Conservation (phyloP, 1,284 basidiomycete genomes). For the Schizophyllum amplum region DNA sequence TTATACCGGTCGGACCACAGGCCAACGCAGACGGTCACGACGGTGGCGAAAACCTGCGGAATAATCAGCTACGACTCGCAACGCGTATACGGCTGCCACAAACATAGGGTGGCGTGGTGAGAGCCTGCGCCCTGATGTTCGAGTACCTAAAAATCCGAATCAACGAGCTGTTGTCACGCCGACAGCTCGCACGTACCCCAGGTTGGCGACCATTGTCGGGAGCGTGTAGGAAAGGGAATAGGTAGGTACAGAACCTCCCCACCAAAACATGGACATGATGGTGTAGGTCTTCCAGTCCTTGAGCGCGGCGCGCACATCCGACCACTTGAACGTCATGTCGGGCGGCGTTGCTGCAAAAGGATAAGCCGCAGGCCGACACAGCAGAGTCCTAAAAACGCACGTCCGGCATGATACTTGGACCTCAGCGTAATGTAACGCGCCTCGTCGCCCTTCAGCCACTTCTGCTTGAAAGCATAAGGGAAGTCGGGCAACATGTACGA, state of each 20-base stretch:
- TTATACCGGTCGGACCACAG: constrained; percentile 5
- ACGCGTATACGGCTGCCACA: background rate
- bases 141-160: background rate
- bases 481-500: constrained; percentile 2
- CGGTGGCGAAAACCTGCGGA: constrained; percentile 4
- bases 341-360: background rate
- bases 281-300: constrained; percentile 10
- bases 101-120: constrained; percentile 8
- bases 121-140: constrained; percentile 7
- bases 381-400: background rate
- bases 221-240: constrained; percentile 7
- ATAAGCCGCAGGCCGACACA: background rate
- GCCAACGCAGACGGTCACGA: constrained; percentile 3
- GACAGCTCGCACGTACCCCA: background rate
- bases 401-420: constrained; percentile 5
- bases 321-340: constrained; percentile 6
- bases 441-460: constrained; percentile 1
- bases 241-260: constrained; percentile 7
- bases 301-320: constrained; percentile 4
- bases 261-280: constrained; percentile 10
- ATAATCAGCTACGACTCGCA: background rate
- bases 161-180: background rate
- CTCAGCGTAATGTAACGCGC: constrained; percentile 4
- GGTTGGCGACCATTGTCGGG: constrained; percentile 7
- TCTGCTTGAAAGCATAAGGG: constrained; percentile 4